Percentiles rank a stretch among this genome's conserved stretches.
These are phyloP conservation scores for Penicillium desertorum DNA, from an alignment of 495 filamentous ascomycete species.

Conservation along the genomic window DNA sequence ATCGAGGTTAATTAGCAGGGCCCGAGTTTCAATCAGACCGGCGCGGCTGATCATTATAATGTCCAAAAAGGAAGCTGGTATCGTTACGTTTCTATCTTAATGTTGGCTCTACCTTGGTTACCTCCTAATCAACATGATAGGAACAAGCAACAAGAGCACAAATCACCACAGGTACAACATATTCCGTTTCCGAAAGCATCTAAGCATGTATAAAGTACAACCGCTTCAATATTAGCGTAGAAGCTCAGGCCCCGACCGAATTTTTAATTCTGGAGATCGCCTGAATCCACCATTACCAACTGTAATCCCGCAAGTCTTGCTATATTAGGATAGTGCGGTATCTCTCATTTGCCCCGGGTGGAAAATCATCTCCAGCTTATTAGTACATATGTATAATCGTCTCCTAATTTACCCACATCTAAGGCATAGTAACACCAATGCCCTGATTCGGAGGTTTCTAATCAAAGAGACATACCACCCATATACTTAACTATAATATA, in stretches of 20 bases:
- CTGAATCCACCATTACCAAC: conserved; percentile 2
- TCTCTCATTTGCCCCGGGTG: not conserved
- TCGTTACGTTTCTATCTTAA: not conserved
- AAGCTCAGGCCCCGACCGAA: conserved; percentile 6
- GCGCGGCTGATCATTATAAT: conserved; percentile 7
- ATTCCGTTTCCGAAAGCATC: not conserved
- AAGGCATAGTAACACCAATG: not conserved
- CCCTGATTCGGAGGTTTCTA: not conserved
- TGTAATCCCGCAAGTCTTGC: conserved; percentile 5
- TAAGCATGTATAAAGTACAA: not conserved
- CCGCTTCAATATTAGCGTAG: not conserved
- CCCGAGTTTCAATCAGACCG: conserved; percentile 13
- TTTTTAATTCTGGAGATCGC: conserved; percentile 6
- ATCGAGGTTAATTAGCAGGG: conserved; percentile 14
- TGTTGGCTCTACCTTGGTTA: not conserved
- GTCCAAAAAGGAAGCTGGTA: not conserved
- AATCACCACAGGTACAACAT: conserved; percentile 11
- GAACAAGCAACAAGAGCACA: conserved; percentile 2
- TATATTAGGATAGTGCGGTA: not conserved
- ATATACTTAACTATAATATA: not conserved
- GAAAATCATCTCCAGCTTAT: not conserved
- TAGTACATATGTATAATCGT: not conserved
- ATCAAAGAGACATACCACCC: not conserved
- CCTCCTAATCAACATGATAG: conserved; percentile 3
- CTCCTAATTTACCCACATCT: not conserved